These are phyloP conservation scores for Tetrahymena elliotti DNA, from an alignment of 73 alveolate genomes.

Conservation along the genomic window DNA sequence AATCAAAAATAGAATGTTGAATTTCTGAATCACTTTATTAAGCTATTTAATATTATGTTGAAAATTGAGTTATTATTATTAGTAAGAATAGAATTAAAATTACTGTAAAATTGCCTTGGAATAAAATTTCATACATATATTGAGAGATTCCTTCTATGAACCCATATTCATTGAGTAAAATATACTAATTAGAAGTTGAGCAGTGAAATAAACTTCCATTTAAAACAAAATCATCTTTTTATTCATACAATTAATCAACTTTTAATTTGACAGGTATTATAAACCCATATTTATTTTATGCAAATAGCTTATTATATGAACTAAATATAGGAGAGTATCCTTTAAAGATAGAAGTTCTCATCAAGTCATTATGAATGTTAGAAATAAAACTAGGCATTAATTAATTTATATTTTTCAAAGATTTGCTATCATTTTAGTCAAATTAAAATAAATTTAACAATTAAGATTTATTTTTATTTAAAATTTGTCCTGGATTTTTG, in stretches of 20 bases:
- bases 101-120: background rate
- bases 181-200: background rate
- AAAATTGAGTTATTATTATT: no score
- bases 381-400: background rate
- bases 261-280: background rate
- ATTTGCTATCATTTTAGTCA: background rate
- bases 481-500: background rate
- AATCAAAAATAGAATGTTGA: background rate
- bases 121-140: background rate
- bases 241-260: background rate
- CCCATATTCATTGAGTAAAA: background rate
- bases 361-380: background rate
- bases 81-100: background rate
- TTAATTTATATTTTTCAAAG: background rate
- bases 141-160: background rate
- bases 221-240: background rate
- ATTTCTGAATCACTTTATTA: background rate
- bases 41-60: background rate
- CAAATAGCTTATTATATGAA: background rate
- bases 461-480: background rate
- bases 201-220: background rate
- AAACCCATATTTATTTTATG: background rate
- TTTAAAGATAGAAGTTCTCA: background rate
- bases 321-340: background rate
- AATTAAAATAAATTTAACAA: background rate